phyloP scores from a whole-genome alignment of 2,329 filamentous ascomycete genomes.

The Xylariaceae sp. region DNA sequence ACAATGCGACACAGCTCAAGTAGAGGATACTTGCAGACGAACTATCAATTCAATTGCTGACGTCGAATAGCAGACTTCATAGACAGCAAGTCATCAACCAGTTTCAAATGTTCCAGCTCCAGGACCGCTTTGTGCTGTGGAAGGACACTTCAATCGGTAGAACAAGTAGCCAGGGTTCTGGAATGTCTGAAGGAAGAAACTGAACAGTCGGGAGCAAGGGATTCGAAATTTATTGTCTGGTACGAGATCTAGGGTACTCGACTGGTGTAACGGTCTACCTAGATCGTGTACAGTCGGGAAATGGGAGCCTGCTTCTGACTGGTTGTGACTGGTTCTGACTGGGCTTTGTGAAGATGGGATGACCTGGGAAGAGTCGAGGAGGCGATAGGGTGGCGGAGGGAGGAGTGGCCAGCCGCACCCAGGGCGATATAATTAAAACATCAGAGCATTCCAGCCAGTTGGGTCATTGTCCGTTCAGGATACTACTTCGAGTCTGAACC shows the following conservation, averaged over 20 bases:
- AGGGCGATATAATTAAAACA: background rate
- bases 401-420: background rate
- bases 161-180: constrained; percentile 7
- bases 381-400: background rate
- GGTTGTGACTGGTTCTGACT: background rate
- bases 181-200: constrained; percentile 17
- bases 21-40: background rate
- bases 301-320: background rate
- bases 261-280: background rate
- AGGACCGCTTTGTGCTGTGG: background rate
- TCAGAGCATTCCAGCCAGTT: background rate
- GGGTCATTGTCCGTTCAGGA: too few species aligned
- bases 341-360: background rate
- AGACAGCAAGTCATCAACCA: background rate
- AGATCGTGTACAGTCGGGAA: background rate
- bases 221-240: background rate
- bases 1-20: constrained; percentile 4
- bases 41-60: background rate
- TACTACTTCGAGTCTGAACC: too few species aligned
- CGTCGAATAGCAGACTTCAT: background rate
- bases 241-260: constrained; percentile 5
- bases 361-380: background rate
- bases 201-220: constrained; percentile 14
- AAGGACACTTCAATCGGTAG: background rate
- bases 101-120: constrained; percentile 4